Evolutionary conservation across 768 basidiomycete genomes (phyloP).

Genomic region (Hirschioporus abietinus): DNA sequence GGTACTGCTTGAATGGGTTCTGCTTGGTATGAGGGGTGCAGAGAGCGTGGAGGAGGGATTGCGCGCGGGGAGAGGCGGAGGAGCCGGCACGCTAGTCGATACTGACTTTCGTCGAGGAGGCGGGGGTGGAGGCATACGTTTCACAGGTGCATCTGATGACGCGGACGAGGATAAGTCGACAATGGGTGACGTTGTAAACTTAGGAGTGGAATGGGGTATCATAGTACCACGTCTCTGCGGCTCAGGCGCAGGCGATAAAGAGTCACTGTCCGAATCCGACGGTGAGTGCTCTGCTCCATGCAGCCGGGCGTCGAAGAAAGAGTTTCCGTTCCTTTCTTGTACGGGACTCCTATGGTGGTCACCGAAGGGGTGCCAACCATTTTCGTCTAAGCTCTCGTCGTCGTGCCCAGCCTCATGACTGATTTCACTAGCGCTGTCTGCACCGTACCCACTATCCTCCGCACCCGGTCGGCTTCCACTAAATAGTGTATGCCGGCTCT

Average conservation of each 20-base stretch:
- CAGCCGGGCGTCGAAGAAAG: slow-evolving; percentile 22
- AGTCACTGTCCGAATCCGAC: slow-evolving; percentile 19
- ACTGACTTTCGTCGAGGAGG: slow-evolving; percentile 49
- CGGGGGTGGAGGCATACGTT: slow-evolving; percentile 58
- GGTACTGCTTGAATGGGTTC: background rate
- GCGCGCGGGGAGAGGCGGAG: slow-evolving; percentile 46
- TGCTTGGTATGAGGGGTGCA: background rate
- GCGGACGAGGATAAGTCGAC: slow-evolving; percentile 12
- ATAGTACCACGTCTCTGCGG: slow-evolving; percentile 8
- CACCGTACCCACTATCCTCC: background rate
- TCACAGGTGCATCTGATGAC: slow-evolving; percentile 21
- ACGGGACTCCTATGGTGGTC: slow-evolving; percentile 36
- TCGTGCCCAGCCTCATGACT: slow-evolving; percentile 14
- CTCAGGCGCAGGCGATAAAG: slow-evolving; percentile 15
- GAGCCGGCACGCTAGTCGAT: slow-evolving; percentile 22
- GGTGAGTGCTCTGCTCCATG: slow-evolving; percentile 24
- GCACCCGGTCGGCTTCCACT: background rate
- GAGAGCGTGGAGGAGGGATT: slow-evolving; percentile 15
- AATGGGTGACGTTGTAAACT: slow-evolving; percentile 8
- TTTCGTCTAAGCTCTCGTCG: slow-evolving; percentile 21
- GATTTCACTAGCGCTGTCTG: background rate
- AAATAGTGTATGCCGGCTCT: background rate
- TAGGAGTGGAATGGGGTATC: background rate
- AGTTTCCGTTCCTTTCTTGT: background rate
- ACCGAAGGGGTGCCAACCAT: slow-evolving; percentile 46